Base-by-base conservation (phyloP, 1,139 yeast genomes). In the Lodderomyces pseudojiufengensis region DNA sequence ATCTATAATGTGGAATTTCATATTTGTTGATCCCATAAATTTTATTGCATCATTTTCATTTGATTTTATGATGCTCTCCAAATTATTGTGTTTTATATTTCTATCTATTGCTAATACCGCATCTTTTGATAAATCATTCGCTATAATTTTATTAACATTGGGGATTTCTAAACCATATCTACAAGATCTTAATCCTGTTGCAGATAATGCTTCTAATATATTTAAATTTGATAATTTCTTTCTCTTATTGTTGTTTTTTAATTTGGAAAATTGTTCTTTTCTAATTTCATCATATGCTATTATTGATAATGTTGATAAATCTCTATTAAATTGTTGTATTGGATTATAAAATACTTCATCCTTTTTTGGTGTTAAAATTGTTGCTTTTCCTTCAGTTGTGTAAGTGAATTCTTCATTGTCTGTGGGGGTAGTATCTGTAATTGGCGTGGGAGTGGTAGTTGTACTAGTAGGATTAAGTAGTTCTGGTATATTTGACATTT, bases 241-340 rank as follows among this genome's bases (percentile, higher is more conserved):
- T 35, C 45, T 46, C 44, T 48, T 51, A 40, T 45, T 51, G 40
- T 45, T 55, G 2, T 23, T 30, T 11, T 27, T 40, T 24, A 33
- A 32, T 28, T 24, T 33, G 9, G 18, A 14, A 9, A 27, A 29
- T 10, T 39, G 50, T 45, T 75, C 76, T 33, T 39, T 43, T 15
- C 51, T 40, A 9, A 82, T 50, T 42, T 81, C 77, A 25, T 80
- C 72, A 90, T 95, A 92, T 1, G 97, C 95, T 41, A 80, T 75
- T 45, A 92, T 90, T 8, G 87, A 90, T 51, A 84, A 67, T 5
- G 86, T 83, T 44, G 95, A 84, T 36, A 92, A 63, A 56, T 92
- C 99, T 50, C 99, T 73, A 57, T 92, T 92, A 61, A 90, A 92
- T 59, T 90, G 97, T 60, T 92, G 99, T 42, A 92, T 85, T 5